Evolutionary conservation across 2,329 filamentous ascomycete species (phyloP).

Genomic region (Incumbomyces lentus): DNA sequence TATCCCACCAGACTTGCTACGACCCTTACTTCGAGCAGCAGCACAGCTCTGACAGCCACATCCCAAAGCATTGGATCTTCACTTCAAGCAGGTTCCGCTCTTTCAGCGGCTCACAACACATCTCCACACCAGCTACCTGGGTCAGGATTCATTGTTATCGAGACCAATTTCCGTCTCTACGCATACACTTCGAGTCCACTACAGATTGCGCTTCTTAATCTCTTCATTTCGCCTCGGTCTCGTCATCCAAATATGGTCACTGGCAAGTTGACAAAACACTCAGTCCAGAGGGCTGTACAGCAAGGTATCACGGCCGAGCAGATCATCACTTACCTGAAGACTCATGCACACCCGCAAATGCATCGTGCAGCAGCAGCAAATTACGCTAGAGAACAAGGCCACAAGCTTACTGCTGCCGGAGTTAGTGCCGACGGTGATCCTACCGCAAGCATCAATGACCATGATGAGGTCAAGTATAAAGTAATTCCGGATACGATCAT

Average conservation of each 20-base stretch:
- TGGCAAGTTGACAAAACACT: conserved; percentile 79
- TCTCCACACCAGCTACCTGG: conserved; percentile 25
- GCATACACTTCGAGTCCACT: conserved; percentile 91
- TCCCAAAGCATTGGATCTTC: conserved; percentile 60
- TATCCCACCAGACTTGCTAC: conserved; percentile 92
- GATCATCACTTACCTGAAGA: conserved; percentile 84
- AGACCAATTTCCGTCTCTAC: conserved; percentile 96
- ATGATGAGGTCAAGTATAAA: conserved; percentile 34
- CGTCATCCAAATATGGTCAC: conserved; percentile 92
- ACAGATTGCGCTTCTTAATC: conserved; percentile 83
- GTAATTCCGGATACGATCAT: conserved; percentile 90
- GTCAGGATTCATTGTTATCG: conserved; percentile 78
- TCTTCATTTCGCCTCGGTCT: conserved; percentile 79
- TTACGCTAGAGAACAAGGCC: conserved; percentile 21
- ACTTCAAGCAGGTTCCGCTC: conserved; percentile 28
- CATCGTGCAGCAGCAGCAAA: conserved; percentile 47
- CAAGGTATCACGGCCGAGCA: conserved; percentile 91
- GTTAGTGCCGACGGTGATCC: background rate
- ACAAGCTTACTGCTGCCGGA: conserved; percentile 22
- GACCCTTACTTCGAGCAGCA: conserved; percentile 71
- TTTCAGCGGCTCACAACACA: conserved; percentile 4
- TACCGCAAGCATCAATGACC: background rate
- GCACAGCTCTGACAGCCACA: conserved; percentile 58
- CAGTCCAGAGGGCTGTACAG: conserved; percentile 74
- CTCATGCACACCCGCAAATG: conserved; percentile 93